Evolutionary conservation across 2,329 filamentous ascomycete genomes (phyloP), one percentile per base, ranked within the genome.

Genomic region (Calonectria ilicicola): DNA sequence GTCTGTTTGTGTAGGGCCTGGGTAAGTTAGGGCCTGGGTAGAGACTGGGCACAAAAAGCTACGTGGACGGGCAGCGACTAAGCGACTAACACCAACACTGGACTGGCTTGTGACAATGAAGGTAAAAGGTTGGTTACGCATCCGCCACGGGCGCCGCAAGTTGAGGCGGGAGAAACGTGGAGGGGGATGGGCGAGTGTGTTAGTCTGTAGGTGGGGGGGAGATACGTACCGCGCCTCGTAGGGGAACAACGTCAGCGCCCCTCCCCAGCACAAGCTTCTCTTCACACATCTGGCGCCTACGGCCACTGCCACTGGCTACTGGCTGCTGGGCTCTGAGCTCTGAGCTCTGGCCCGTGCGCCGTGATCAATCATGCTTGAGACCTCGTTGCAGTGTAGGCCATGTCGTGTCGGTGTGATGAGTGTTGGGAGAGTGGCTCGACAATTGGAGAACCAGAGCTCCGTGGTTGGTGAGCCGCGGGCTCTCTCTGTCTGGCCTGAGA

Each of bases 311-410:
- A 32, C 32, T 35, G 32, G 32, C 32, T 35, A n/a, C 32, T 10
- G 32, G 32, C 32, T 35, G n/a, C n/a, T 10, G 3, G 32, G 32
- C 32, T 26, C 35, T 60, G 53, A n/a, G n/a, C n/a, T n/a, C n/a
- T n/a, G n/a, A n/a, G n/a, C n/a, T 38, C 29, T 78, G 77, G 77
- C 65, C 77, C 74, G 76, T 79, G 77, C 77, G 53, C 76, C 60
- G 65, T 69, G 46, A 70, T 72, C 26, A 58, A 63, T 72, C 40
- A 64, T 49, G 44, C 72, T 51, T 49, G 58, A 49, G 56, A 63
- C 66, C 66, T 58, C 46, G 69, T 47, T 66, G 46, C 53, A 32
- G 53, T 67, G n/a, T n/a, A n/a, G n/a, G n/a, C n/a, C n/a, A n/a
- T n/a, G n/a, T n/a, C n/a, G 9, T 35, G 58, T 69, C 63, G 49